Conservation (phyloP, 148 eudicot species). For the Agrostemma githago region DNA sequence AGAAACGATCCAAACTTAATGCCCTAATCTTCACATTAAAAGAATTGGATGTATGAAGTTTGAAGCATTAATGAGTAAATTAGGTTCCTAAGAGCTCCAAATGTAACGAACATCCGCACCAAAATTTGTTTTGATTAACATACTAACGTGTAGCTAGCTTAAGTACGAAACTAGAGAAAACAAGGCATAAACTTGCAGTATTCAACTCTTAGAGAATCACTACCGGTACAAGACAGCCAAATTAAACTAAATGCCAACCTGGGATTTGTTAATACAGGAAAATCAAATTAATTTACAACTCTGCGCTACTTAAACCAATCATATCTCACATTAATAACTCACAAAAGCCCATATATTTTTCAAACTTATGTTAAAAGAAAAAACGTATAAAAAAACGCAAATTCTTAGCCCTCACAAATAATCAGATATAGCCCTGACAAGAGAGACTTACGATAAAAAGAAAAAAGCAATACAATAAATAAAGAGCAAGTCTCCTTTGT, state of each 20-base stretch:
- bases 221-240: background rate
- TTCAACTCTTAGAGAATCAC: background rate
- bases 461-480: background rate
- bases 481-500: too few relatives aligned
- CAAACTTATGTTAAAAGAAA: too few relatives aligned
- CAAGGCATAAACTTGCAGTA: background rate
- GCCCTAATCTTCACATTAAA: background rate
- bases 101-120: background rate
- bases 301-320: background rate
- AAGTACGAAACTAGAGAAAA: background rate
- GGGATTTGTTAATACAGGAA: background rate
- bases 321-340: background rate
- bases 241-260: background rate
- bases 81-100: background rate
- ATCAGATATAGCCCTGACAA: too few relatives aligned
- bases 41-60: background rate
- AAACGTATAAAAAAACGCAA: too few relatives aligned
- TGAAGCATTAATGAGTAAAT: background rate
- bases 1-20: background rate
- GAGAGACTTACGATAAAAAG: background rate
- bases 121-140: background rate
- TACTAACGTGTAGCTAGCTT: background rate
- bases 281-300: background rate
- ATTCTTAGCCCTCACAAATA: too few relatives aligned
- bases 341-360: background rate